Evolutionary conservation across 345 rosid genomes (phyloP), one percentile per base, ranked within the genome.

Genomic region (Nasturtium officinale): DNA sequence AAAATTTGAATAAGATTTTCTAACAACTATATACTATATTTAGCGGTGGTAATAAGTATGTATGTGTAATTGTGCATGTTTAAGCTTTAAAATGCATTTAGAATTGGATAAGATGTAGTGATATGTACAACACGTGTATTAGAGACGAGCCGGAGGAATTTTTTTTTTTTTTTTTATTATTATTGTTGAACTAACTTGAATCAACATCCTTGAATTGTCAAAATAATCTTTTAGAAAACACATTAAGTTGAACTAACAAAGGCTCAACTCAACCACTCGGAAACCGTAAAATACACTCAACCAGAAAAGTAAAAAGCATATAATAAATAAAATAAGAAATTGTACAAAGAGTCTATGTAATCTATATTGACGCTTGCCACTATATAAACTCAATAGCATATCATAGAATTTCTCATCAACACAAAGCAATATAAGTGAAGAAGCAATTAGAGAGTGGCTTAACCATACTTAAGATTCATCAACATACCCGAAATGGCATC

Each of bases 171-270:
- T n/a, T n/a, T n/a, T n/a, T n/a, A n/a, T n/a, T n/a, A n/a, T n/a
- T 5, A 65, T 65, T 58, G 78, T 51, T 67, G 74, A 75, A 11
- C 78, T 52, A 75, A 68, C 48, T 21, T 29, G 1, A 20, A 38
- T 59, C 7, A 58, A 47, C 38, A 18, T 29, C 45, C 33, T 20
- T 67, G 11, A 28, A 26, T 56, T 57, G 67, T 65, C 72, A 65
- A 54, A 25, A 25, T 56, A 65, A 37, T 58, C 4, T 53, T 37
- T 9, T 21, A 11, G 43, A 16, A 16, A 15, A 61, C 11, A 65
- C 43, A 65, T 35, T 16, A 58, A 67, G 78, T 75, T 75, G 78
- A 75, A 37, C 62, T 50, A 75, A 67, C 78, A 57, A 33, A 50
- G 21, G 62, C 42, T 47, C 52, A 64, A 47, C 12, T 42, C 65